These are phyloP conservation scores for Forsythia viridissima DNA, from an alignment of 257 asterid genomes.

Conservation along the genomic window DNA sequence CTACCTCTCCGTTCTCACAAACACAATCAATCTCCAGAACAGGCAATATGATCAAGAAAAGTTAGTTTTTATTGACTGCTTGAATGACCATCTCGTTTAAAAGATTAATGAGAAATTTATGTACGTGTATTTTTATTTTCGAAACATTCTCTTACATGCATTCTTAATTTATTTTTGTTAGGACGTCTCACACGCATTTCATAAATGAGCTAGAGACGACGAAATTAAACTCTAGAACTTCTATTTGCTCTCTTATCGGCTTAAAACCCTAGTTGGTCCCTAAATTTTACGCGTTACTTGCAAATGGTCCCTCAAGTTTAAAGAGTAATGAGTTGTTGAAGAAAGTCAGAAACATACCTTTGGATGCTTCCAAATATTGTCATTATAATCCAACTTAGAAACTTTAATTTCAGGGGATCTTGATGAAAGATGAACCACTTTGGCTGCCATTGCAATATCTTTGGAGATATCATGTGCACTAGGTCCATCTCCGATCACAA, in stretches of 20 bases:
- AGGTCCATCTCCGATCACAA: conserved; percentile 59
- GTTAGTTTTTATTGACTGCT: too few species aligned
- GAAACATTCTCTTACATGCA: too few species aligned
- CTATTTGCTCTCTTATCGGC: too few species aligned
- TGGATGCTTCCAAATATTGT: conserved; percentile 31
- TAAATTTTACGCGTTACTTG: too few species aligned
- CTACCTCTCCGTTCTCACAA: conserved; percentile 49
- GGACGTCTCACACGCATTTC: not conserved
- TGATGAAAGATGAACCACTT: conserved; percentile 62
- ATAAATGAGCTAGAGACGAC: too few species aligned
- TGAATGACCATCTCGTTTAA: not conserved
- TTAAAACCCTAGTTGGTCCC: too few species aligned
- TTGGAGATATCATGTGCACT: conserved; percentile 55
- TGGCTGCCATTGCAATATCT: conserved; percentile 52
- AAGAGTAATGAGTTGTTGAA: not conserved
- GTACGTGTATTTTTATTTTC: not conserved
- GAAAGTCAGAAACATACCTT: conserved; percentile 10
- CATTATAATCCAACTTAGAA: conserved; percentile 31
- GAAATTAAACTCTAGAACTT: not conserved
- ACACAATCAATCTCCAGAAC: conserved; percentile 32
- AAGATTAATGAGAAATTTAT: not conserved
- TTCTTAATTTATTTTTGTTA: too few species aligned
- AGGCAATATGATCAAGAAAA: too few species aligned
- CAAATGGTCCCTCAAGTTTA: too few species aligned
- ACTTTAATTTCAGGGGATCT: conserved; percentile 28